Conservation (phyloP, 108 stramenopile species). For the Skeletonema potamos region DNA sequence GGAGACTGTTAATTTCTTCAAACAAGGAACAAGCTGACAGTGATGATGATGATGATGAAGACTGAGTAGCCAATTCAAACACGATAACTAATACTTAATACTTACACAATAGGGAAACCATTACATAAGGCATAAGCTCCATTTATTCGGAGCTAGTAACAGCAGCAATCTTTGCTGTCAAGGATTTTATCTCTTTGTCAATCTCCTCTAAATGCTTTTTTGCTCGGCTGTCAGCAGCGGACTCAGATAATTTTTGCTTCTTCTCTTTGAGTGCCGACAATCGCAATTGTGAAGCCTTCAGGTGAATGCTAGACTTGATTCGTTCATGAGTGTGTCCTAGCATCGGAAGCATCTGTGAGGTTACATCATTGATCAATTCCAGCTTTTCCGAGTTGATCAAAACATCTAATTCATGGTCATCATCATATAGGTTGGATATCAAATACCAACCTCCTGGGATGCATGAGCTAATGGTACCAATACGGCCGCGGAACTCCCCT, state of each 20-base stretch:
- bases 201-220: background rate
- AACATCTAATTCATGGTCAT: conserved; percentile 21
- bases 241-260: background rate
- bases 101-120: background rate
- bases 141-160: too few species aligned
- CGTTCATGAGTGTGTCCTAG: background rate
- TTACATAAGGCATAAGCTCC: background rate
- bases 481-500: conserved; percentile 40
- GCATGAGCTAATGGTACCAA: conserved; percentile 13
- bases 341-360: background rate
- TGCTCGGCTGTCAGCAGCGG: too few species aligned
- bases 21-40: background rate
- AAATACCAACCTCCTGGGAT: conserved; percentile 49
- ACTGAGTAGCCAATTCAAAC: background rate
- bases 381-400: conserved; percentile 19
- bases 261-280: background rate
- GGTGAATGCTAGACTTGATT: conserved; percentile 1
- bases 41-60: background rate
- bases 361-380: conserved; percentile 17
- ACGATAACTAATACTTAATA: background rate
- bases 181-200: too few species aligned
- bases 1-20: background rate
- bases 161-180: too few species aligned
- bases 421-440: conserved; percentile 32
- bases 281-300: background rate